Evolutionary conservation across 1,284 basidiomycete genomes (phyloP).

Genomic region (Cutaneotrichosporon mucoides): DNA sequence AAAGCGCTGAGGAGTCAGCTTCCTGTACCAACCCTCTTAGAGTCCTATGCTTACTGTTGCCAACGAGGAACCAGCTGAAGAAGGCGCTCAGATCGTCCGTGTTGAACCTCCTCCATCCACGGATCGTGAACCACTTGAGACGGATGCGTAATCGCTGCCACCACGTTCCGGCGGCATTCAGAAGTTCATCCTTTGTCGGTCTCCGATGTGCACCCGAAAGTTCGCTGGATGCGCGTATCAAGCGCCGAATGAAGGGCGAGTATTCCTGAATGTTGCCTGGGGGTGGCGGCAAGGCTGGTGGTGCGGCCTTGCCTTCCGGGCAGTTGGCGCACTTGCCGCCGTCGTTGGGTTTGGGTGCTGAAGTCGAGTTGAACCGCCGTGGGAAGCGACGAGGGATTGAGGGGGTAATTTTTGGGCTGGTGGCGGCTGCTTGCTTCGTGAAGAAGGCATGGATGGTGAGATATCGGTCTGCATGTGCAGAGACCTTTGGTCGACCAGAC

Average conservation of each 20-base stretch:
- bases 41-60: conserved; percentile 59
- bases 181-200: conserved; percentile 80
- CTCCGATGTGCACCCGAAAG: conserved; percentile 58
- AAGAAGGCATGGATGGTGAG: conserved; percentile 51
- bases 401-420: background rate
- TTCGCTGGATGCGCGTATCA: conserved; percentile 47
- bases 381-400: background rate
- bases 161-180: conserved; percentile 78
- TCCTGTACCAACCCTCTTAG: background rate
- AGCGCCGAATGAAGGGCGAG: conserved; percentile 68
- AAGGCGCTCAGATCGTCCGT: conserved; percentile 97
- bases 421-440: conserved; percentile 38
- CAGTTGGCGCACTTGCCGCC: conserved; percentile 2
- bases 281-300: conserved; percentile 9
- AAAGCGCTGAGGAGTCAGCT: conserved; percentile 47
- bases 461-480: background rate
- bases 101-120: conserved; percentile 91
- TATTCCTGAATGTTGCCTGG: conserved; percentile 56
- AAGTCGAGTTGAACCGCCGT: conserved; percentile 1
- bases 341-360: background rate
- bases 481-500: conserved; percentile 15
- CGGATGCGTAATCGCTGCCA: conserved; percentile 85
- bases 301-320: background rate
- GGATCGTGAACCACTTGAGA: conserved; percentile 98
- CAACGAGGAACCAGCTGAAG: conserved; percentile 88